Conservation (phyloP, 1,284 basidiomycete genomes). For the Farysia itapuensis region DNA sequence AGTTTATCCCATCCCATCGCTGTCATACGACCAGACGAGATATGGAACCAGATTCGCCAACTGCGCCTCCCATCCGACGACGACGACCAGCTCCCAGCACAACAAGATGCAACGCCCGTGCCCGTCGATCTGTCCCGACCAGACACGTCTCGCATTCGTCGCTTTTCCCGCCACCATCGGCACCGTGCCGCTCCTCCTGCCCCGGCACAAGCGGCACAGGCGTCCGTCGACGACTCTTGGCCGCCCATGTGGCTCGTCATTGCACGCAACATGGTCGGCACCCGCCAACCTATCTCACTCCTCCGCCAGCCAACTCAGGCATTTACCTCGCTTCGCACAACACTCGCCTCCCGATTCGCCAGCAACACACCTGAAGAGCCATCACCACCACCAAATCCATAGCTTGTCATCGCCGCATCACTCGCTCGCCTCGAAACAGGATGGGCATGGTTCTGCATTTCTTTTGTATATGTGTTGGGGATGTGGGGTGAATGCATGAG, state of each 20-base stretch:
- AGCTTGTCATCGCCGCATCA: too few relatives aligned
- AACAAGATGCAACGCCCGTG: background rate
- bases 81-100: background rate
- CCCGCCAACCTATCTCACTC: too few relatives aligned
- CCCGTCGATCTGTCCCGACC: slow-evolving; percentile 2
- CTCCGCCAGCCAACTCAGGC: too few relatives aligned
- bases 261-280: slow-evolving; percentile 23
- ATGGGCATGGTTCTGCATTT: slow-evolving; percentile 22
- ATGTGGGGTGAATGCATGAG: slow-evolving; percentile 1
- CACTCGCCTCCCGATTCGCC: slow-evolving; percentile 9
- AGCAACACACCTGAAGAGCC: too few relatives aligned
- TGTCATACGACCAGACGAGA: slow-evolving; percentile 12
- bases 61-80: slow-evolving; percentile 1
- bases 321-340: slow-evolving; percentile 9
- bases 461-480: slow-evolving; percentile 11
- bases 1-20: slow-evolving; percentile 31
- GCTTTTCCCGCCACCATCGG: slow-evolving; percentile 20
- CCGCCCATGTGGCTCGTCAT: slow-evolving; percentile 37
- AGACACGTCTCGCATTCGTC: slow-evolving; percentile 16
- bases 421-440: background rate
- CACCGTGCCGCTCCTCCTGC: background rate
- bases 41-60: slow-evolving; percentile 5
- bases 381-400: too few relatives aligned
- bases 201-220: background rate
- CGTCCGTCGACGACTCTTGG: slow-evolving; percentile 22